A percentile compares a stretch with the other conserved stretches of the same genome.
Evolutionary conservation across 768 basidiomycete genomes (phyloP).

Genomic region (Mycena leptocephala): DNA sequence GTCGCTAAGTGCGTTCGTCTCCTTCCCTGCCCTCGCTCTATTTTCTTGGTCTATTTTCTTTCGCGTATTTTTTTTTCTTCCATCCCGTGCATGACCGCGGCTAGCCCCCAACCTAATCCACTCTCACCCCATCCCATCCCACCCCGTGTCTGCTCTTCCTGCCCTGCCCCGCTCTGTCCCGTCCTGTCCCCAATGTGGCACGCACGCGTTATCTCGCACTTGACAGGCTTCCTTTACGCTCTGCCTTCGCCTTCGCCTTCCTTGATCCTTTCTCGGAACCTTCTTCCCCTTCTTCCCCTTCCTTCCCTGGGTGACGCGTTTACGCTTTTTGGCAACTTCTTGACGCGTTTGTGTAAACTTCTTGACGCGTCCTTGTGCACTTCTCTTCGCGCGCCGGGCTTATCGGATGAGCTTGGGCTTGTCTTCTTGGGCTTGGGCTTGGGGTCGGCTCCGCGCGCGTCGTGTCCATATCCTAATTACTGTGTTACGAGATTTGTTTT

Average conservation of each 20-base stretch:
- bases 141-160: not conserved
- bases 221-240: not conserved
- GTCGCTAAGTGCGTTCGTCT: slow-evolving; percentile 3
- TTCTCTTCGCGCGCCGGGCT: no score
- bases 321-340: not conserved
- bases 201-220: not conserved
- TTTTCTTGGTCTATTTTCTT: not conserved
- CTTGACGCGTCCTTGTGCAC: no score
- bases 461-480: no score
- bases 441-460: no score
- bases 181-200: not conserved
- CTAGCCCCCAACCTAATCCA: no score
- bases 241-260: not conserved
- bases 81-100: no score
- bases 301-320: no score
- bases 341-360: no score
- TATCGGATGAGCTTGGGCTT: no score
- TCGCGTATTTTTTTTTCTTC: not conserved
- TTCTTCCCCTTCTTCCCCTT: not conserved
- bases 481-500: no score
- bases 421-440: no score
- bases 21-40: not conserved
- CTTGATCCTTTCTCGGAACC: not conserved
- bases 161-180: not conserved
- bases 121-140: not conserved